Conservation (phyloP, 2,329 filamentous ascomycete genomes). For the Ascochyta viciae-villosae region DNA sequence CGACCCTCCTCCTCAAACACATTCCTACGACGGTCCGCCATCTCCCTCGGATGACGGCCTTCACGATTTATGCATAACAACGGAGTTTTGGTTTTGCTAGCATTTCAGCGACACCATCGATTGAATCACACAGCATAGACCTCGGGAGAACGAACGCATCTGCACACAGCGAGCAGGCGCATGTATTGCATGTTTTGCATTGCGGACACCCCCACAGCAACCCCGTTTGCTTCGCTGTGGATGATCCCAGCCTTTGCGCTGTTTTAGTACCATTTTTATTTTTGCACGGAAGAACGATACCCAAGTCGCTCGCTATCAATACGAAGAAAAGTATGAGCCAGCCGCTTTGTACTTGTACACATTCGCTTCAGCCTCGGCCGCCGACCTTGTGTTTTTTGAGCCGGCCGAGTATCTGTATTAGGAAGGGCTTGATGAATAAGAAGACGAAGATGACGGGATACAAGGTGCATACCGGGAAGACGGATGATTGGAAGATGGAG, state of each 20-base stretch:
- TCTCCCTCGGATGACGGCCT: slow-evolving; percentile 36
- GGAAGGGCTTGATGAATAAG: slow-evolving; percentile 17
- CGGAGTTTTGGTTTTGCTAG: slow-evolving; percentile 46
- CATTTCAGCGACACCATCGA: slow-evolving; percentile 44
- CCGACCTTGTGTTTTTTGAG: slow-evolving; percentile 25
- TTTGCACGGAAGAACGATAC: slow-evolving; percentile 20
- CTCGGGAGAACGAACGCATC: slow-evolving; percentile 12
- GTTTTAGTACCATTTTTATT: slow-evolving; percentile 18
- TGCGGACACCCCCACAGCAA: slow-evolving; percentile 20
- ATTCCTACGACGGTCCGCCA: slow-evolving; percentile 35
- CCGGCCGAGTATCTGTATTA: slow-evolving; percentile 26
- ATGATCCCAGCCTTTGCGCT: slow-evolving; percentile 15
- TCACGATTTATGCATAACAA: slow-evolving; percentile 48
- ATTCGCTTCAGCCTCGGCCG: slow-evolving; percentile 40
- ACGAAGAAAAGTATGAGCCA: slow-evolving; percentile 15
- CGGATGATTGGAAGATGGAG: slow-evolving; percentile 3
- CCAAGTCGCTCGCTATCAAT: slow-evolving; percentile 21
- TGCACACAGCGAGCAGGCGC: slow-evolving; percentile 11
- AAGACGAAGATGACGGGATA: slow-evolving; percentile 11
- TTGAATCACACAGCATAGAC: slow-evolving; percentile 23
- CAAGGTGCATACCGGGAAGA: slow-evolving; percentile 9
- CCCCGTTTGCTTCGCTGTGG: slow-evolving; percentile 16
- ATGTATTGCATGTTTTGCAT: slow-evolving; percentile 20
- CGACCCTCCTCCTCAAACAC: slow-evolving; percentile 25
- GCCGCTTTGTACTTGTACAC: slow-evolving; percentile 36